These are phyloP conservation scores for Dictyostelium purpureum DNA, from an alignment of 78 protist genomes.

Conservation along the genomic window DNA sequence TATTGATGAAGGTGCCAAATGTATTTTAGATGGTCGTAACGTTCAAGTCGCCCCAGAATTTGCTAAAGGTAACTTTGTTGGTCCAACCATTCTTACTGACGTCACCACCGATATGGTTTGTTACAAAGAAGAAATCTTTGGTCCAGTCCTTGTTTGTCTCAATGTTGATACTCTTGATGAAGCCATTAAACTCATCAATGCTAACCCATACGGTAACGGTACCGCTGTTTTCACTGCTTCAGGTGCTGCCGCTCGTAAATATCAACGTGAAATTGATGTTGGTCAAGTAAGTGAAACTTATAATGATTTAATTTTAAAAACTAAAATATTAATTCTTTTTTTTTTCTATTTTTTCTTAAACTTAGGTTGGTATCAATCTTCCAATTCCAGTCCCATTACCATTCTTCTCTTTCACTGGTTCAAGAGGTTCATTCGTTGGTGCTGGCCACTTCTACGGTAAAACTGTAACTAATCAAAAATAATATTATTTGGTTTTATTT, in stretches of 20 bases:
- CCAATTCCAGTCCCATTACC: slow-evolving; percentile 99
- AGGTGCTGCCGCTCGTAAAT: slow-evolving; percentile 97
- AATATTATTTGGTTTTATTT: neutral
- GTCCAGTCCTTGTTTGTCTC: slow-evolving; percentile 92
- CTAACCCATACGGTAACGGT: slow-evolving; percentile 98
- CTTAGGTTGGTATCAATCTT: slow-evolving; percentile 97
- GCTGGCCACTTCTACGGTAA: slow-evolving; percentile 95
- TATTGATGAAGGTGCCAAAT: slow-evolving; percentile 91
- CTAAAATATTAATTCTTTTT: too few species aligned
- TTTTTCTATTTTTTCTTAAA: too few species aligned
- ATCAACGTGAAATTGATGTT: slow-evolving; percentile 91
- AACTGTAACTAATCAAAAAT: too few species aligned
- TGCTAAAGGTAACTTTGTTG: slow-evolving; percentile 95
- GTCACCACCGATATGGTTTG: slow-evolving; percentile 85
- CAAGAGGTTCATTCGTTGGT: slow-evolving; percentile 92
- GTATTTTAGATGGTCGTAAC: slow-evolving; percentile 93
- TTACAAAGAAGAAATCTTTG: slow-evolving; percentile 98
- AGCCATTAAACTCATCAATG: slow-evolving; percentile 96
- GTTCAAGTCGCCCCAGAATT: slow-evolving; percentile 78
- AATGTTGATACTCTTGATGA: slow-evolving; percentile 95
- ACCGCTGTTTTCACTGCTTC: slow-evolving; percentile 97
- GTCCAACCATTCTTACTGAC: slow-evolving; percentile 94
- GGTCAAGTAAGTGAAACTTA: too few species aligned
- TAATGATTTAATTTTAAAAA: too few species aligned
- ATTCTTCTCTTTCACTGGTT: slow-evolving; percentile 98